These are phyloP conservation scores for Coniochaeta pulveracea DNA, from an alignment of 2,329 filamentous ascomycete genomes.

Conservation along the genomic window DNA sequence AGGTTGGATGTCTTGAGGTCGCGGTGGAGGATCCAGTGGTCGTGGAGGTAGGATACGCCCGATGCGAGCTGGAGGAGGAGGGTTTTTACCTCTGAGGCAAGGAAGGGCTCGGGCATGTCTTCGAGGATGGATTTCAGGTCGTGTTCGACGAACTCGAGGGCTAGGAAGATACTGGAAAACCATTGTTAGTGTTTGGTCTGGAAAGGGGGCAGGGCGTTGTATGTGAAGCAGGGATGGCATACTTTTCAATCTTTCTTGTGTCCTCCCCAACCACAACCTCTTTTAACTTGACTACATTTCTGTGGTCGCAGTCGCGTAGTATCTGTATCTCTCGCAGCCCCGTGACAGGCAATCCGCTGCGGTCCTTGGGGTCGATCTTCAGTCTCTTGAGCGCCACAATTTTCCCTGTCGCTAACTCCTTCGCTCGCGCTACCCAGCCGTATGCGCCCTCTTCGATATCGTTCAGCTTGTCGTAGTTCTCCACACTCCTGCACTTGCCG, in stretches of 20 bases:
- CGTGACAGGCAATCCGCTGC: slow-evolving; percentile 73
- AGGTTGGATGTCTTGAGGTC: slow-evolving; percentile 92
- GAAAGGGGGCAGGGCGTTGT: not conserved
- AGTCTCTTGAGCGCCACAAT: slow-evolving; percentile 89
- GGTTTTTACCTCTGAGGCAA: slow-evolving; percentile 86
- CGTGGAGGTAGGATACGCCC: slow-evolving; percentile 77
- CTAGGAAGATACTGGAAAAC: slow-evolving; percentile 65
- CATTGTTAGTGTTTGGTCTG: not conserved
- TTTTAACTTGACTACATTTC: slow-evolving; percentile 69
- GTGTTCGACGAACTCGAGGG: slow-evolving; percentile 96
- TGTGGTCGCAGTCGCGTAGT: slow-evolving; percentile 66
- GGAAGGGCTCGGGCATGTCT: slow-evolving; percentile 88
- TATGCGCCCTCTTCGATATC: slow-evolving; percentile 97
- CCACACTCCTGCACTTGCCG: slow-evolving; percentile 63
- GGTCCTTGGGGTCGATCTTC: slow-evolving; percentile 73
- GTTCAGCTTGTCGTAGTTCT: slow-evolving; percentile 86
- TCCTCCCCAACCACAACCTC: slow-evolving; percentile 75
- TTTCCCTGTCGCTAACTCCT: slow-evolving; percentile 58
- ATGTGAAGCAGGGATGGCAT: slow-evolving; percentile 7
- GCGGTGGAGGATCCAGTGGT: slow-evolving; percentile 82
- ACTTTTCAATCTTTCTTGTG: slow-evolving; percentile 41
- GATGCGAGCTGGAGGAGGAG: slow-evolving; percentile 72
- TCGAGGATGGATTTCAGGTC: slow-evolving; percentile 88
- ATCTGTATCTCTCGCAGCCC: slow-evolving; percentile 91
- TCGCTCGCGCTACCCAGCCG: slow-evolving; percentile 82